Evolutionary conservation across 192 early-diverging fungal species (phyloP).

Genomic region (Pilaira anomala): DNA sequence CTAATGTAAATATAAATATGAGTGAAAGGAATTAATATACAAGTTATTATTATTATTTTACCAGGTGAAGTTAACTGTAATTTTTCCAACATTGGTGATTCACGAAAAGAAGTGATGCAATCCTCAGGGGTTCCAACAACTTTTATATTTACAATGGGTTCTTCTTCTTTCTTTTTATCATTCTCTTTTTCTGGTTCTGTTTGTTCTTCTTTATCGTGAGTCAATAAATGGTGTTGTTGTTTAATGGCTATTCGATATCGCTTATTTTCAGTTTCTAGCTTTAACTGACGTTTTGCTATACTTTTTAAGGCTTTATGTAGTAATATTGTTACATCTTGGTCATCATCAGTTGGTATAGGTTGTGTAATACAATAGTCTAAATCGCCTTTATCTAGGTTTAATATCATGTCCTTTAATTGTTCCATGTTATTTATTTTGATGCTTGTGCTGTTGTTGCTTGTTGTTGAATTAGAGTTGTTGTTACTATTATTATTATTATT

Average conservation of each 20-base stretch:
- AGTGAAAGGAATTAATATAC: background rate
- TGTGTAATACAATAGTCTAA: conserved; percentile 26
- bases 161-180: background rate
- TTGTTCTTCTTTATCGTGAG: background rate
- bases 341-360: background rate
- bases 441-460: too few species aligned
- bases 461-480: too few species aligned
- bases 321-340: background rate
- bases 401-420: conserved; percentile 19
- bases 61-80: conserved; percentile 12
- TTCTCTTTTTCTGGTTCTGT: background rate
- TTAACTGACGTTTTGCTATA: conserved; percentile 20
- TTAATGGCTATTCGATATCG: conserved; percentile 20
- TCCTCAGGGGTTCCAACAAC: conserved; percentile 23
- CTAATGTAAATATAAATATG: background rate
- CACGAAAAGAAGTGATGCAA: conserved; percentile 14
- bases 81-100: conserved; percentile 15
- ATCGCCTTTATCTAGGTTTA: conserved; percentile 24
- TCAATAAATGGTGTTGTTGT: conserved; percentile 23
- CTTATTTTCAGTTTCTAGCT: conserved; percentile 23
- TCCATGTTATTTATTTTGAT: conserved; percentile 9
- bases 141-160: conserved; percentile 11
- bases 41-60: background rate
- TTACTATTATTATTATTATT: background rate
- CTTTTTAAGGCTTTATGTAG: conserved; percentile 14